A percentile compares a stretch with the other conserved stretches of the same genome.
Conservation (phyloP, 2,329 filamentous ascomycete species). For the Chrysosporium keratinophilum region DNA sequence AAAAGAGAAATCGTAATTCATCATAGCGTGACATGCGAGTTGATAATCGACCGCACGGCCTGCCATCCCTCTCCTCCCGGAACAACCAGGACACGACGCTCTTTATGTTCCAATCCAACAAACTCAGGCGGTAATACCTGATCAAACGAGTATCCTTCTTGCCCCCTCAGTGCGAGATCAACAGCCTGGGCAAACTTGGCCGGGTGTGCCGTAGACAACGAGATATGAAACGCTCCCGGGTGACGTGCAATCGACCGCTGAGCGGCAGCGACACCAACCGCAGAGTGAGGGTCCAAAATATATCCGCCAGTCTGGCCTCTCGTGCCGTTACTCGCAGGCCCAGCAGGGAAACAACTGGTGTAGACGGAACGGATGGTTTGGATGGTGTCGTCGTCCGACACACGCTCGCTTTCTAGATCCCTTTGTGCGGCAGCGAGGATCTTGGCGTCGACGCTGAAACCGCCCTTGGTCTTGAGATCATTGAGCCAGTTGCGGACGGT, state of each 20-base stretch:
- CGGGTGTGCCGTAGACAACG: conserved; percentile 86
- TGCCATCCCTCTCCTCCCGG: conserved; percentile 57
- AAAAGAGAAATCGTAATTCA: neutral
- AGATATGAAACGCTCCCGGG: conserved; percentile 55
- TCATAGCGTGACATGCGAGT: conserved; percentile 53
- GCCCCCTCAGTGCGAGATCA: conserved; percentile 60
- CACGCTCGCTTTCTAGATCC: conserved; percentile 70
- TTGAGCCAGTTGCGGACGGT: conserved; percentile 69
- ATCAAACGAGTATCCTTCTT: conserved; percentile 65
- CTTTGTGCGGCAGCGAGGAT: conserved; percentile 60
- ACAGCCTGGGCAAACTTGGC: conserved; percentile 89
- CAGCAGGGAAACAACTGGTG: conserved; percentile 44
- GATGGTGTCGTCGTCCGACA: conserved; percentile 55
- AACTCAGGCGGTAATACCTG: conserved; percentile 75
- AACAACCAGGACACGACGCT: conserved; percentile 61
- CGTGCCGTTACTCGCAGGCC: conserved; percentile 25
- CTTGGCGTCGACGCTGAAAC: conserved; percentile 67
- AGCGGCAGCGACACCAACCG: conserved; percentile 72
- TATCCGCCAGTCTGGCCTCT: conserved; percentile 50
- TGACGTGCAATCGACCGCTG: conserved; percentile 54
- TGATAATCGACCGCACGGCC: conserved; percentile 64
- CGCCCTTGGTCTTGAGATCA: conserved; percentile 67
- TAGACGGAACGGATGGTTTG: conserved; percentile 54
- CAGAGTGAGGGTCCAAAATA: conserved; percentile 84
- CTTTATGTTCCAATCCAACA: conserved; percentile 62